Evolutionary conservation across 2,329 filamentous ascomycete genomes (phyloP).

Genomic region (Aspergillus spinulosporus): DNA sequence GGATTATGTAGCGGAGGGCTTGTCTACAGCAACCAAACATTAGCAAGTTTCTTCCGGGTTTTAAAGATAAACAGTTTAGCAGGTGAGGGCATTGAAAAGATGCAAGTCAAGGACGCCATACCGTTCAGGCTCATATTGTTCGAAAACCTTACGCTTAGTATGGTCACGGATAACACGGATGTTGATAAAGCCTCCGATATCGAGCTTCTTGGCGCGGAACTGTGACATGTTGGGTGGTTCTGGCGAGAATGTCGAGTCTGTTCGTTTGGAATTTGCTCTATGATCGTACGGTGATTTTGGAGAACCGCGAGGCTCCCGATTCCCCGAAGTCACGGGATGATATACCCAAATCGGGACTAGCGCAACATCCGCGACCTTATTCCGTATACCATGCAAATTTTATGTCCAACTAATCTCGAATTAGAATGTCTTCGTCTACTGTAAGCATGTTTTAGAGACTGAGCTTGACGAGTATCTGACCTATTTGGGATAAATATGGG

Average conservation of each 20-base stretch:
- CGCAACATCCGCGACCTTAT: neutral
- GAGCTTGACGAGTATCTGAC: no score
- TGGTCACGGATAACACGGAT: conserved; percentile 87
- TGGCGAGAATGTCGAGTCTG: neutral
- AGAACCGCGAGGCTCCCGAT: neutral
- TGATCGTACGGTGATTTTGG: neutral
- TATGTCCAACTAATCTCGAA: no score
- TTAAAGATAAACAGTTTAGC: neutral
- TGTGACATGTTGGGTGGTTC: conserved; percentile 65
- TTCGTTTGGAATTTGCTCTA: neutral
- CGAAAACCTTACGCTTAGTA: conserved; percentile 92
- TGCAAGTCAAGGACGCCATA: conserved; percentile 40
- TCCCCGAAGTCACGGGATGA: conserved; percentile 3
- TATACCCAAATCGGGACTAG: neutral
- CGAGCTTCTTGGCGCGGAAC: conserved; percentile 87
- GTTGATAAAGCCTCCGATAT: conserved; percentile 85
- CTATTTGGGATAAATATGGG: no score
- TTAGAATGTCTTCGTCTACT: no score
- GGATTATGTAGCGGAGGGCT: conserved; percentile 88
- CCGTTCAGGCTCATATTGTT: conserved; percentile 84
- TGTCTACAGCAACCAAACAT: conserved; percentile 59
- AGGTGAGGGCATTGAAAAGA: neutral
- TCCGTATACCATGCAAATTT: no score
- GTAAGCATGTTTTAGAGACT: no score
- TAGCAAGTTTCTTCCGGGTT: neutral